Evolutionary conservation across 1,284 basidiomycete species (phyloP), one percentile per base, ranked within the genome.

Genomic region (Meripilus lineatus): DNA sequence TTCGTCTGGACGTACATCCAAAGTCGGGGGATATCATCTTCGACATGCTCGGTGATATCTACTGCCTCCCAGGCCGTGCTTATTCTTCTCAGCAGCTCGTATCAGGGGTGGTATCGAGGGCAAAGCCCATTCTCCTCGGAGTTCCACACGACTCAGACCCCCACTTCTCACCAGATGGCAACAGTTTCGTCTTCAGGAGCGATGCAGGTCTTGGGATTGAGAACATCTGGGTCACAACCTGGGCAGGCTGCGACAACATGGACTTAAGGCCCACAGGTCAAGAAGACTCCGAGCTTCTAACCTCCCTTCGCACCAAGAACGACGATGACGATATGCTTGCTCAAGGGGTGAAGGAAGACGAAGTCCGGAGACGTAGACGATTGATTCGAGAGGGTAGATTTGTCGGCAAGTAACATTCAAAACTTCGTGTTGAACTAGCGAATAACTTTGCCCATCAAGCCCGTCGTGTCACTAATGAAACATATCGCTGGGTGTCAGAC

Each of bases 31-130:
- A 87, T 49, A 75, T 87, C 42, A 71, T 85, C 5, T 87, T 86
- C 44, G 84, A 85, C 56, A 82, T 87, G 72, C 63, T 81, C 4
- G 84, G 84, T 2, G 82, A 87, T 55, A 57, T 87, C 22, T 86
- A 85, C 57, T 87, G 84, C 52, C 67, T 87, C 35, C 72, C 81
- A 3, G 73, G 70, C 0, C 38, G 50, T 41, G 59, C 65, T 18
- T 69, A 74, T 47, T 51, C 50, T 6, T 60, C 61, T 15, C 49
- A 54, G 11, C 34, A 38, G 1, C 50, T 57, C 20, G 38, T 45
- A 1, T 45, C 52, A 3, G 43, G 43, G 32, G 10, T 48, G 43
- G 25, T 54, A 41, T 56, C 62, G 4, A 57, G 57, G n/a, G 79
- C 80, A 3, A 64, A 67, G 38, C 77, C 78, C 10, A 62, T 84